Conservation (phyloP, 306 rosid species). For the Crataegus laevigata region DNA sequence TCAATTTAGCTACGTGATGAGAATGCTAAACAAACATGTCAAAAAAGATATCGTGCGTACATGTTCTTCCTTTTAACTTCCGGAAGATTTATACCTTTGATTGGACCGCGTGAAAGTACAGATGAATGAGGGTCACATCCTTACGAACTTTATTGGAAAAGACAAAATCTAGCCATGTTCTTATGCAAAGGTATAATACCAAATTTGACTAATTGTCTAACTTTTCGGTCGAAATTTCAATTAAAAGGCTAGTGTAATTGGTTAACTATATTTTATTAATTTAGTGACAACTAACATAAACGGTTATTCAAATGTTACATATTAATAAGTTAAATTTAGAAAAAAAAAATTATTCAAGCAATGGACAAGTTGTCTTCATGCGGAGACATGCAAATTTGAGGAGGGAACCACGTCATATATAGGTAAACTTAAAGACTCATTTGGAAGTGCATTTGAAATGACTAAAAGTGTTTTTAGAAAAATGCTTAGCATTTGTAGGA, state of each 20-base stretch:
- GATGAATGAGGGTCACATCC: not conserved
- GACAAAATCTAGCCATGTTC: not conserved
- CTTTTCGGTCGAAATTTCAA: not conserved
- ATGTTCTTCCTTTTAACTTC: not conserved
- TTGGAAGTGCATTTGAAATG: too few species aligned
- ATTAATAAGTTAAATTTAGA: not conserved
- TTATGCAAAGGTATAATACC: not conserved
- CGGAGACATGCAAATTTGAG: too few species aligned
- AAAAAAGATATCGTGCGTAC: not conserved
- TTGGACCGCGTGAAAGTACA: not conserved
- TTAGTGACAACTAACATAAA: not conserved
- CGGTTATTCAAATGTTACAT: not conserved
- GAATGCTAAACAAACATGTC: not conserved
- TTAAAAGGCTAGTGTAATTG: not conserved
- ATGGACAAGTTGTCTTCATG: not conserved
- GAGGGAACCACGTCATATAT: not conserved
- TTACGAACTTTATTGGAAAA: not conserved
- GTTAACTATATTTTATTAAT: too few species aligned
- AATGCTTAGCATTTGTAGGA: too few species aligned
- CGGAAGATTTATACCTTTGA: not conserved
- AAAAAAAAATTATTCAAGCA: not conserved
- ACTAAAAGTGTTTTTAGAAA: too few species aligned
- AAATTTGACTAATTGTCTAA: not conserved
- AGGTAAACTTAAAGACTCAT: not conserved
- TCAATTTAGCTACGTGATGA: not conserved